Evolutionary conservation across 495 filamentous ascomycete genomes (phyloP).

Genomic region (Aspergillus diversus): DNA sequence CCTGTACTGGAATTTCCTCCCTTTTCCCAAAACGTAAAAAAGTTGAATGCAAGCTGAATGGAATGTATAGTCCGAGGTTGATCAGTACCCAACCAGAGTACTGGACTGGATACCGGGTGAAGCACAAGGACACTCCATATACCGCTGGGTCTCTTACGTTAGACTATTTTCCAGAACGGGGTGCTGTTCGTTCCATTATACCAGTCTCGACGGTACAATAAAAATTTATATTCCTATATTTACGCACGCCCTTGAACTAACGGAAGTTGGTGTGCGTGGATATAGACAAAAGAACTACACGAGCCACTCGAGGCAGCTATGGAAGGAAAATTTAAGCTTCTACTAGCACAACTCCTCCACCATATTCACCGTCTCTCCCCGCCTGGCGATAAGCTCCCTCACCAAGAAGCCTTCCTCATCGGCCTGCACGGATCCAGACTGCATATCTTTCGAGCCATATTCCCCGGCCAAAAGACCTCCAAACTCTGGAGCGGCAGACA

Average conservation of each 20-base stretch:
- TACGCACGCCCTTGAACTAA: not conserved
- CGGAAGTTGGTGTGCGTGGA: not conserved
- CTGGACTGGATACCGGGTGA: slow-evolving; percentile 36
- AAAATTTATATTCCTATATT: not conserved
- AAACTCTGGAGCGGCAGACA: slow-evolving; percentile 31
- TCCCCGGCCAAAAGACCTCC: slow-evolving; percentile 35
- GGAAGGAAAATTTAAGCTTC: slow-evolving; percentile 33
- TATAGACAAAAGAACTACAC: slow-evolving; percentile 25
- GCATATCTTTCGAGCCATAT: slow-evolving; percentile 35
- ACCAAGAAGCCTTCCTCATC: slow-evolving; percentile 39
- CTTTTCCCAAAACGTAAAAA: not conserved
- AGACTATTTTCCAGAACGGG: slow-evolving; percentile 22
- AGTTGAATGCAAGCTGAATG: not conserved
- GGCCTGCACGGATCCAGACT: slow-evolving; percentile 37
- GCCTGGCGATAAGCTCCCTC: slow-evolving; percentile 33
- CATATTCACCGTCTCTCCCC: slow-evolving; percentile 27
- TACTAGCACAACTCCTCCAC: slow-evolving; percentile 32
- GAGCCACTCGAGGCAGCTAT: slow-evolving; percentile 23
- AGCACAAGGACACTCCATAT: slow-evolving; percentile 29
- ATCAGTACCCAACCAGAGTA: slow-evolving; percentile 30
- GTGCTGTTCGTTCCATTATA: slow-evolving; percentile 10
- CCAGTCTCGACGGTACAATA: slow-evolving; percentile 29
- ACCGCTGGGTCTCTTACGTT: slow-evolving; percentile 29
- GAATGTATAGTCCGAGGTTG: slow-evolving; percentile 26
- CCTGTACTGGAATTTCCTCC: too few relatives aligned